phyloP scores from a whole-genome alignment of 139 green algal genomes.

The Raphidocelis subcapitata region DNA sequence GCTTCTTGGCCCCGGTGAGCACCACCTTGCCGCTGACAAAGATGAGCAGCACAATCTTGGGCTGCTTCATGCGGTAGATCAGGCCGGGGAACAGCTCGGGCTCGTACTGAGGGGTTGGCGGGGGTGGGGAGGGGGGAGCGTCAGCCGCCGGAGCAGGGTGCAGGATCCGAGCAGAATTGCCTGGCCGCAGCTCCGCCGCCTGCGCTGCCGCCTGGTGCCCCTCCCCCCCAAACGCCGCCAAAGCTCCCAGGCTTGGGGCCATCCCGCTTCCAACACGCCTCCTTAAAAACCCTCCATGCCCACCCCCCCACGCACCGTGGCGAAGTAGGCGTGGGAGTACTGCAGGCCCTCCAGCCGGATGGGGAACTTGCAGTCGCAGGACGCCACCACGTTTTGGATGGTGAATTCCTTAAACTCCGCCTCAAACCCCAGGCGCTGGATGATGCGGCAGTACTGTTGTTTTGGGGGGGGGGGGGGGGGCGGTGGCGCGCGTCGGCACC shows the following conservation, averaged over 20 bases:
- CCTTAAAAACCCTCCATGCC: no score
- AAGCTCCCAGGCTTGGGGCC: no score
- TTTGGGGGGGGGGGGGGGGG: no score
- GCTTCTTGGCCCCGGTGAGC: conserved; percentile 78
- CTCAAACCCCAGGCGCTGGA: conserved; percentile 88
- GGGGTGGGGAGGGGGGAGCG: no score
- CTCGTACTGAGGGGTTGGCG: conserved; percentile 80
- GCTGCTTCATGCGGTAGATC: conserved; percentile 98
- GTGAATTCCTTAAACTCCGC: conserved; percentile 97
- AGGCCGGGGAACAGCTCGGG: conserved; percentile 98
- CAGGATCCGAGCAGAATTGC: no score
- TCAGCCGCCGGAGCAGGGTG: background rate
- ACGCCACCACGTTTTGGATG: conserved; percentile 99
- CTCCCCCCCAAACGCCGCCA: no score
- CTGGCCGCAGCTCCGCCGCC: no score
- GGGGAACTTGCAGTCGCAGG: conserved; percentile 97
- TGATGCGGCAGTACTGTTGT: conserved; percentile 95
- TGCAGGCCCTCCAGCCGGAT: conserved; percentile 95
- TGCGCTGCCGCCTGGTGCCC: no score
- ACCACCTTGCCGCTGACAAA: conserved; percentile 98
- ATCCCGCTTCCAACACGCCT: no score
- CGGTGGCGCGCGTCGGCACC: no score
- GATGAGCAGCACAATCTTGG: conserved; percentile 99
- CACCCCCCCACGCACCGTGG: conserved; percentile 40
- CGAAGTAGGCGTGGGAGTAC: conserved; percentile 86